A percentile compares a stretch with the other conserved stretches of the same genome.
Conservation (phyloP, 176 grass and related monocot genomes). For the Carex kokanica region DNA sequence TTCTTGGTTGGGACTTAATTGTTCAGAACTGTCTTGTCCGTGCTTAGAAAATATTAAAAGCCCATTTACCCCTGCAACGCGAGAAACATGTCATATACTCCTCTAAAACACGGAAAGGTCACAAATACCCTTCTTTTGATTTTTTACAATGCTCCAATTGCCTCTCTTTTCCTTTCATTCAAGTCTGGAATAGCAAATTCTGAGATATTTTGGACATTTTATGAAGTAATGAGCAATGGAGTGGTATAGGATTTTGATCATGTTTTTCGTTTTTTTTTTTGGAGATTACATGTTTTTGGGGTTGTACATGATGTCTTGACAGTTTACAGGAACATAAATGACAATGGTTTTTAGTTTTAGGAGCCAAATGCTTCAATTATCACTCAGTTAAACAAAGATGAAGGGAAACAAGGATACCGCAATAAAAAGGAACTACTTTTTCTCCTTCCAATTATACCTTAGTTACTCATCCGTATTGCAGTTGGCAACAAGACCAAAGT, state of each 20-base stretch:
- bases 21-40: neutral
- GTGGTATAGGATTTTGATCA: neutral
- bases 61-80: neutral
- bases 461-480: neutral
- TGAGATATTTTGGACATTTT: neutral
- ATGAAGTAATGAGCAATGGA: neutral
- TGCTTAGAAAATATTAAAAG: neutral
- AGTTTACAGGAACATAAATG: neutral
- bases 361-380: constrained; percentile 3
- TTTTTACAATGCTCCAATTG: neutral
- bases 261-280: neutral
- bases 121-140: constrained; percentile 7
- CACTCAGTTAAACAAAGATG: constrained; percentile 7
- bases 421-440: neutral
- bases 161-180: neutral
- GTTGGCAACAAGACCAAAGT: neutral
- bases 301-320: neutral
- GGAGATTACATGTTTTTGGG: neutral
- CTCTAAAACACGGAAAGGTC: neutral
- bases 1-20: constrained; percentile 15
- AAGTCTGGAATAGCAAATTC: neutral
- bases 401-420: neutral
- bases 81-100: constrained; percentile 3
- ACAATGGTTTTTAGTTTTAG: neutral
- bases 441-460: neutral